Conservation (phyloP, 75 land plant genomes). For the Cupressus sempervirens region DNA sequence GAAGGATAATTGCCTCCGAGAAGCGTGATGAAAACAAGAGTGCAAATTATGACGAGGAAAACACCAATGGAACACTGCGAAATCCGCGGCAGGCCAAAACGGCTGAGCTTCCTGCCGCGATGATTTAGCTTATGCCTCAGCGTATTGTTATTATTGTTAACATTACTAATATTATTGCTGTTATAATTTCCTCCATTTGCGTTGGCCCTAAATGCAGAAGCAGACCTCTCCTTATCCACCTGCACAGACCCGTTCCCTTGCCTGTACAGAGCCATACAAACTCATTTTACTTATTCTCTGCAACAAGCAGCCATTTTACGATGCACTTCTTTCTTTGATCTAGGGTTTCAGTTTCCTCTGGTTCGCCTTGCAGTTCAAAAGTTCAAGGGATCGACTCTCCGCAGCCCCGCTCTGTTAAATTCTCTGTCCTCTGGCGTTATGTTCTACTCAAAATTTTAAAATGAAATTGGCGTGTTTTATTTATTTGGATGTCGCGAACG, state of each 20-base stretch:
- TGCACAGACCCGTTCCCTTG: constrained; percentile 12
- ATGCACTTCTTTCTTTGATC: not conserved
- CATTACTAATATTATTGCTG: not conserved
- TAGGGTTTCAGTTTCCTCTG: not conserved
- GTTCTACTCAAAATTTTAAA: too few species aligned
- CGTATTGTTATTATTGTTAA: not conserved
- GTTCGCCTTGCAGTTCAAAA: not conserved
- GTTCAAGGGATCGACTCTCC: not conserved
- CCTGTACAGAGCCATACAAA: constrained; percentile 12
- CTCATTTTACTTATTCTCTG: not conserved
- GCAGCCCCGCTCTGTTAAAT: not conserved
- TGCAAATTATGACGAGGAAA: not conserved
- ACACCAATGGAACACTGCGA: constrained; percentile 6
- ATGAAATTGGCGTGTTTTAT: too few species aligned
- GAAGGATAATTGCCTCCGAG: constrained; percentile 8
- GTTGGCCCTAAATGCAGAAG: not conserved
- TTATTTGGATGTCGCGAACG: too few species aligned
- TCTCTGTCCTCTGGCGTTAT: not conserved
- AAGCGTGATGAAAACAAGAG: not conserved
- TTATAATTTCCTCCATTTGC: not conserved
- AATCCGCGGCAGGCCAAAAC: not conserved
- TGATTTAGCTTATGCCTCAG: not conserved
- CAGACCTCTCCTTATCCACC: not conserved
- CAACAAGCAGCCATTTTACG: not conserved
- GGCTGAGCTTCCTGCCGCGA: not conserved